phyloP scores from a whole-genome alignment of 306 rosid genomes.

The Sechiopsis laciniata region DNA sequence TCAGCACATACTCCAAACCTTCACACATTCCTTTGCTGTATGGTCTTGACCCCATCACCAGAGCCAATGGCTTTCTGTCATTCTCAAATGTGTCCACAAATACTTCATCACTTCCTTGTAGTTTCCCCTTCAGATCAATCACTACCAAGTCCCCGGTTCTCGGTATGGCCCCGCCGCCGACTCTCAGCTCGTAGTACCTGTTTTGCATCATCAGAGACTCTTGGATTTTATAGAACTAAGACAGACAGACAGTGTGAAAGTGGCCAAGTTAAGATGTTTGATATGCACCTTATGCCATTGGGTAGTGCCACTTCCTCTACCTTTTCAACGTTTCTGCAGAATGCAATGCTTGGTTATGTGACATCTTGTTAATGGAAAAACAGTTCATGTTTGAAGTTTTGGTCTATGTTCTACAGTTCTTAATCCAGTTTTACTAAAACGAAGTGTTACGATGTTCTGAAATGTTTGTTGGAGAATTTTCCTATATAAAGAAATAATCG shows the following conservation, averaged over 20 bases:
- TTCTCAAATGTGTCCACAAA: constrained; percentile 75
- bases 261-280: neutral
- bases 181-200: constrained; percentile 60
- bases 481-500: no score
- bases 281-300: constrained; percentile 73
- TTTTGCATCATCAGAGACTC: neutral
- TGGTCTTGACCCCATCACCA: constrained; percentile 87
- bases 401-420: constrained; percentile 7
- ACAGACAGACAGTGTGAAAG: neutral
- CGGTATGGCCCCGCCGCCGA: constrained; percentile 68
- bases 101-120: constrained; percentile 46
- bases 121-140: constrained; percentile 60
- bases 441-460: no score
- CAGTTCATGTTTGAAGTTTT: neutral
- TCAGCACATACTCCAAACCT: constrained; percentile 66
- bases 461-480: neutral
- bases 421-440: neutral
- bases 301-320: constrained; percentile 70
- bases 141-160: constrained; percentile 76
- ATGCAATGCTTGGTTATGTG: neutral
- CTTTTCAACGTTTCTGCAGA: constrained; percentile 49
- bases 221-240: neutral
- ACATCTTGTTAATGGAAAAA: neutral
- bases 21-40: constrained; percentile 86
- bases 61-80: constrained; percentile 68